Evolutionary conservation across 176 grass and related monocot genomes (phyloP).

Genomic region (Zea luxurians): DNA sequence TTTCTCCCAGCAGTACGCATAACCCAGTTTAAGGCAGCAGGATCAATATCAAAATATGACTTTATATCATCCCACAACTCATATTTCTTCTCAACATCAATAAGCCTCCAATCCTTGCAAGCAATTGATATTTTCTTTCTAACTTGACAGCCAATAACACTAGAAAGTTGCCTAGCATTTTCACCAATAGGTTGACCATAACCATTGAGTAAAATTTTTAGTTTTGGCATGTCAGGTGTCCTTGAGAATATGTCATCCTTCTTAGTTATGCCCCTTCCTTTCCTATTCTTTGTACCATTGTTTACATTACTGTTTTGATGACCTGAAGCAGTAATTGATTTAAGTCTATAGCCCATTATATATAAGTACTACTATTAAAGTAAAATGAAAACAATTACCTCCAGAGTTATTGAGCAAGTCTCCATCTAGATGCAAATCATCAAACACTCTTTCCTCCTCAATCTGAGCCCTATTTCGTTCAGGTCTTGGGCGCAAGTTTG

Average conservation of each 20-base stretch:
- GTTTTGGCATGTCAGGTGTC: not conserved
- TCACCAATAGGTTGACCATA: not conserved
- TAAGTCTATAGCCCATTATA: too few species aligned
- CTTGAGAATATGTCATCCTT: not conserved
- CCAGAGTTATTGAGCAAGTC: not conserved
- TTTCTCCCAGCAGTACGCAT: not conserved
- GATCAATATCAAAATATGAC: not conserved
- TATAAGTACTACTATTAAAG: not conserved
- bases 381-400: not conserved
- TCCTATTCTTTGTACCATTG: not conserved
- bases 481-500: not conserved
- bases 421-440: not conserved
- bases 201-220: not conserved
- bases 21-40: not conserved
- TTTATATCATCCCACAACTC: not conserved
- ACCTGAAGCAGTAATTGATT: not conserved
- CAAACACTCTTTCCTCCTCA: not conserved
- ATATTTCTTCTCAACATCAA: not conserved
- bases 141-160: too few species aligned
- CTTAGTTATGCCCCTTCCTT: not conserved
- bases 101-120: not conserved
- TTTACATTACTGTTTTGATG: not conserved
- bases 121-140: too few species aligned
- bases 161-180: too few species aligned
- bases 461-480: not conserved